Conservation (phyloP, 345 rosid genomes). For the Melaleuca quinquenervia region DNA sequence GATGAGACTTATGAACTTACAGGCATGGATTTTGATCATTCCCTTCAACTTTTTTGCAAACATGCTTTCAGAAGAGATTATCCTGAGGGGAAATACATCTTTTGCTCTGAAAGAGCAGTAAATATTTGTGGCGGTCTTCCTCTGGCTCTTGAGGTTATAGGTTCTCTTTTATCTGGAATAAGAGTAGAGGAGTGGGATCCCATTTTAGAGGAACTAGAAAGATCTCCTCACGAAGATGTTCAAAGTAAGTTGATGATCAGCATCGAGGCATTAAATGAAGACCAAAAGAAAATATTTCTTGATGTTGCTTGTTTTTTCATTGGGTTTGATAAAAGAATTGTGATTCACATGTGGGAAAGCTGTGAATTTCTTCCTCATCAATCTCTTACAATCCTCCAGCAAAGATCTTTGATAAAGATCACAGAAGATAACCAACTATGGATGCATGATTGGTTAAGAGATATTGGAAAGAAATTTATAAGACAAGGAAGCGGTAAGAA, state of each 20-base stretch:
- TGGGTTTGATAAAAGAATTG: not conserved
- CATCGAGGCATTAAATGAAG: not conserved
- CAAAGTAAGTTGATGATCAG: not conserved
- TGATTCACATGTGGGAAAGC: not conserved
- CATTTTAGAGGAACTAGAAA: not conserved
- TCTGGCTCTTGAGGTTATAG: not conserved
- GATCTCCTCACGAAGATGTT: not conserved
- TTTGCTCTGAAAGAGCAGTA: not conserved
- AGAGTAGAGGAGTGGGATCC: not conserved
- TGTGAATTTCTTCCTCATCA: not conserved
- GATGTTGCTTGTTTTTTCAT: not conserved
- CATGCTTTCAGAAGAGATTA: not conserved
- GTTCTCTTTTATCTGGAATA: not conserved
- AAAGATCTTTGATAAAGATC: not conserved
- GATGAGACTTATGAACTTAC: not conserved
- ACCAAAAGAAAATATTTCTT: not conserved
- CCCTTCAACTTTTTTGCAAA: not conserved
- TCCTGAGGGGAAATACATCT: accelerated
- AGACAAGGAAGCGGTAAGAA: not conserved
- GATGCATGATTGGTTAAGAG: not conserved
- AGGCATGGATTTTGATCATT: not conserved
- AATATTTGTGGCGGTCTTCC: not conserved
- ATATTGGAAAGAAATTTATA: not conserved
- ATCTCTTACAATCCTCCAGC: not conserved
- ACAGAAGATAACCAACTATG: not conserved